These are phyloP conservation scores for Boletus huronensis DNA, from an alignment of 768 basidiomycete genomes.

Conservation along the genomic window DNA sequence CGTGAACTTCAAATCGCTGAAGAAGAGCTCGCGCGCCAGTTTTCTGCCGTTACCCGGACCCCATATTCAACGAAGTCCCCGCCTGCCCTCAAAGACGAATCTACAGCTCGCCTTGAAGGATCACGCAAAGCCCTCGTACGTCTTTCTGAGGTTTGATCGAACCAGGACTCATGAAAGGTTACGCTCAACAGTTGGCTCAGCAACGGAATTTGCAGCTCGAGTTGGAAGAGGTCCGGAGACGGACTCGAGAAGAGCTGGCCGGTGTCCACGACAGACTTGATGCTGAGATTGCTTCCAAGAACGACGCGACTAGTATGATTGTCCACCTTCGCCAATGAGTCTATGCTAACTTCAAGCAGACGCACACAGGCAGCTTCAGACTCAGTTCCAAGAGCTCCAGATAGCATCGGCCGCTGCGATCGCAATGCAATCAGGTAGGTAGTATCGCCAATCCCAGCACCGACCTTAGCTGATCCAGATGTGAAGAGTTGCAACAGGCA, in stretches of 20 bases:
- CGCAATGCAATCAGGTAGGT: constrained; percentile 55
- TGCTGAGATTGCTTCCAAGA: constrained; percentile 45
- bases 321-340: no score
- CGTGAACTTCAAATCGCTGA: constrained; percentile 62
- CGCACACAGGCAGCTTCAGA: constrained; percentile 55
- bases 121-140: constrained; percentile 67
- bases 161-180: neutral
- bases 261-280: constrained; percentile 57
- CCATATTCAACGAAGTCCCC: constrained; percentile 47
- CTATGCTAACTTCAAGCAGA: constrained; percentile 35
- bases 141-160: neutral
- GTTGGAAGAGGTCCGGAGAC: constrained; percentile 59
- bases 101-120: constrained; percentile 53
- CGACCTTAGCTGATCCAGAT: neutral
- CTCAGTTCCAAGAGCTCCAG: constrained; percentile 61
- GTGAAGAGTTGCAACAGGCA: constrained; percentile 56
- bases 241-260: constrained; percentile 58
- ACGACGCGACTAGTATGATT: constrained; percentile 53
- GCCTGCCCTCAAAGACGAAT: constrained; percentile 33
- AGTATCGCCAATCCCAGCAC: neutral
- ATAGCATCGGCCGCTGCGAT: constrained; percentile 55
- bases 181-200: constrained; percentile 50
- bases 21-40: constrained; percentile 32
- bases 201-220: constrained; percentile 63
- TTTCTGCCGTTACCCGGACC: constrained; percentile 32